Evolutionary conservation across 2,329 filamentous ascomycete species (phyloP).

Genomic region (Malbranchea zuffiana): DNA sequence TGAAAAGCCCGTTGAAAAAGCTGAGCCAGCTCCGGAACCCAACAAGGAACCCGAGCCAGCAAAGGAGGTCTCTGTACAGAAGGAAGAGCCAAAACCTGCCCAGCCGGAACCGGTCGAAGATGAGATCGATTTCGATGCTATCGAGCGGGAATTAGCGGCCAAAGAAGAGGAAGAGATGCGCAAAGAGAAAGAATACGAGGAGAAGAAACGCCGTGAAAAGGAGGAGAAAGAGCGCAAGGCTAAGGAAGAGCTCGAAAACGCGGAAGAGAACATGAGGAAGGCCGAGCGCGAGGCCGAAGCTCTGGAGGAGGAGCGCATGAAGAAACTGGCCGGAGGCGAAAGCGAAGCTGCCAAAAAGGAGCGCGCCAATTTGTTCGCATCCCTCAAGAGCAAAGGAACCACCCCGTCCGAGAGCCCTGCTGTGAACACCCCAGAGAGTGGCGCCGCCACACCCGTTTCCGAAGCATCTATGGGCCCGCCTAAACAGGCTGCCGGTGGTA

Average conservation of each 20-base stretch:
- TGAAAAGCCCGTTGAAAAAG: constrained; percentile 11
- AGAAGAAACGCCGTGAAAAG: constrained; percentile 72
- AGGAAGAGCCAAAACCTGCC: constrained; percentile 26
- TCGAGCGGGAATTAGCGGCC: constrained; percentile 38
- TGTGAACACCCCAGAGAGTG: constrained; percentile 33
- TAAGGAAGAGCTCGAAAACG: constrained; percentile 35
- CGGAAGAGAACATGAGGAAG: constrained; percentile 39
- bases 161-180: constrained; percentile 38
- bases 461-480: constrained; percentile 39
- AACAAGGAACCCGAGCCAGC: constrained; percentile 17
- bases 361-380: constrained; percentile 30
- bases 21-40: constrained; percentile 21
- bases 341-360: constrained; percentile 30
- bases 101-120: constrained; percentile 31
- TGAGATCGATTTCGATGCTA: constrained; percentile 35
- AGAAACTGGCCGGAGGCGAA: constrained; percentile 29
- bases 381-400: constrained; percentile 34
- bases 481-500: constrained; percentile 47
- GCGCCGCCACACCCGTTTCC: constrained; percentile 35
- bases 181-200: constrained; percentile 42
- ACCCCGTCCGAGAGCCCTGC: constrained; percentile 25
- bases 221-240: constrained; percentile 37
- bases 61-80: constrained; percentile 19
- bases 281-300: constrained; percentile 40
- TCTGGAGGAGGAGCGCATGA: constrained; percentile 34